Evolutionary conservation across 2,329 filamentous ascomycete genomes (phyloP).

Genomic region (Mariannaea elegans): DNA sequence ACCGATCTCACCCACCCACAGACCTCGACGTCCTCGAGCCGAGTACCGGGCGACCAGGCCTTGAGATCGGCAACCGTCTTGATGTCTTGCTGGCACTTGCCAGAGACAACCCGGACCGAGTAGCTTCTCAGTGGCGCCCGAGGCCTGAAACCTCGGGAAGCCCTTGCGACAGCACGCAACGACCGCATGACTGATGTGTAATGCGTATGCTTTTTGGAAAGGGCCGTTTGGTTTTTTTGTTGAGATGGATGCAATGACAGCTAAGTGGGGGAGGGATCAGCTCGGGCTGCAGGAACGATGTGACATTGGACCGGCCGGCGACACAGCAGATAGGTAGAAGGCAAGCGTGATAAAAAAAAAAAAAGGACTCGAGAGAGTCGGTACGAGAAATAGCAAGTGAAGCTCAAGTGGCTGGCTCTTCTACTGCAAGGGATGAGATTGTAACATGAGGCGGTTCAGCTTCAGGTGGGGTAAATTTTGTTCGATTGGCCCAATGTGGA

Average conservation of each 20-base stretch:
- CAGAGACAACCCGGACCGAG: conserved; percentile 44
- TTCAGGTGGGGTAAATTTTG: not conserved
- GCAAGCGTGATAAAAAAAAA: not conserved
- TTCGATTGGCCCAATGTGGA: too few relatives aligned
- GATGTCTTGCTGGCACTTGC: conserved; percentile 44
- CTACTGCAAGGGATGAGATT: not conserved
- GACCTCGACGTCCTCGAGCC: conserved; percentile 64
- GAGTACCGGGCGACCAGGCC: conserved; percentile 56
- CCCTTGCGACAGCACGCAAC: conserved; percentile 26
- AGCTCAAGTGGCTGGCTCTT: not conserved
- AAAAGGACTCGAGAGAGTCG: not conserved
- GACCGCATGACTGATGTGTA: conserved; percentile 30
- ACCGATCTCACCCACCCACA: conserved; percentile 86
- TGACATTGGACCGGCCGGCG: not conserved
- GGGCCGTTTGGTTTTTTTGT: not conserved
- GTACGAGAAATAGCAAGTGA: not conserved
- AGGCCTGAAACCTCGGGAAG: conserved; percentile 1
- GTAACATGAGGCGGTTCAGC: not conserved
- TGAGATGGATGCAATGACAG: not conserved
- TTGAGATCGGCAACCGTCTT: conserved; percentile 65
- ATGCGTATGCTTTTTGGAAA: not conserved
- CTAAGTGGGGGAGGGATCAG: not conserved
- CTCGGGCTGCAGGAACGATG: not conserved
- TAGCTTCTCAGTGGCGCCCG: conserved; percentile 37
- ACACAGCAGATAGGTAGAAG: too few relatives aligned